Evolutionary conservation across 73 alveolate species (phyloP).

Genomic region (Paramecium primaurelia): DNA sequence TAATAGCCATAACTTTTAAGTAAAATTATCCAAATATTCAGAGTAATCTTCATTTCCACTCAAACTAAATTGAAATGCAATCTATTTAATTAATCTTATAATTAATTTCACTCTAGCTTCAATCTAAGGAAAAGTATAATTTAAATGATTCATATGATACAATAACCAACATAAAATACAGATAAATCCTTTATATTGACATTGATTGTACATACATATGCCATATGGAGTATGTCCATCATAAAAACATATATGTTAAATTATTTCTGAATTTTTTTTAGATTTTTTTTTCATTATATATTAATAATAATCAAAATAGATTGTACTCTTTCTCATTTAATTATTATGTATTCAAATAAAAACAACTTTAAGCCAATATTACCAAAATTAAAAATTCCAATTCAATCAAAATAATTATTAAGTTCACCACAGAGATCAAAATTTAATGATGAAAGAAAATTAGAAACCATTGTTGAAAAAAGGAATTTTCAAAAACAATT

Average conservation of each 20-base stretch:
- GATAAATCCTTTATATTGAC: neutral
- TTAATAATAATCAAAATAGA: neutral
- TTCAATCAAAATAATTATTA: neutral
- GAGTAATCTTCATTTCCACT: neutral
- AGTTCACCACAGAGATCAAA: neutral
- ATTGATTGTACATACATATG: neutral
- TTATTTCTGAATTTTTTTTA: neutral
- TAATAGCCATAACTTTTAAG: neutral
- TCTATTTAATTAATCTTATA: neutral
- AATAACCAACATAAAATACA: neutral
- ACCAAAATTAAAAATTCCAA: neutral
- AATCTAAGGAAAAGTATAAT: neutral
- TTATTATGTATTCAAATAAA: neutral
- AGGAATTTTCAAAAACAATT: neutral
- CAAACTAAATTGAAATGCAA: neutral
- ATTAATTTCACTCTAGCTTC: neutral
- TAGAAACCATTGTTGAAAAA: neutral
- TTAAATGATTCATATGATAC: neutral
- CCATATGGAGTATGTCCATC: neutral
- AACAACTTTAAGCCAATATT: neutral
- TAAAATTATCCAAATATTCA: neutral
- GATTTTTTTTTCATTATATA: neutral
- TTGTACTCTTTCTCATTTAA: neutral
- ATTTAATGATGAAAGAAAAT: conserved; percentile 20
- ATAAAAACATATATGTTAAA: neutral